Evolutionary conservation across 2,329 filamentous ascomycete species (phyloP), one percentile per base, ranked within the genome.

Genomic region (Xylariaceae sp.): DNA sequence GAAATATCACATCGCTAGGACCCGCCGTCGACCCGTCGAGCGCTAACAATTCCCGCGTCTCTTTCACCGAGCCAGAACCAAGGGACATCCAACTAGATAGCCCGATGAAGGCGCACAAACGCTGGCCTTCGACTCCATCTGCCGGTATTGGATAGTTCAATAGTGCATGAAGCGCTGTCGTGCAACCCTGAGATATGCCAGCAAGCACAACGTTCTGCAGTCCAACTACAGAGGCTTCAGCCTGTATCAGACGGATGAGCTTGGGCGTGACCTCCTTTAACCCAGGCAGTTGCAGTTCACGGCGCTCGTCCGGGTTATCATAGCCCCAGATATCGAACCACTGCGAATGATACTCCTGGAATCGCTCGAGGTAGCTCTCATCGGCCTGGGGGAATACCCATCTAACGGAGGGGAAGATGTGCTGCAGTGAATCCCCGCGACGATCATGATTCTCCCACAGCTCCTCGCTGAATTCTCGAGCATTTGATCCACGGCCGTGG

Each of bases 241-340:
- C 33, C 4, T 27, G 42, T 1, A 76, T 54, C 3, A 75, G 40
- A 0, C 54, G 41, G 5, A 64, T 55, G 1, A 77, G 60, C 4
- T 55, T 46, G 0, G 47, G 39, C 0, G 72, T 64, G 47, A 65
- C 69, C 6, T 73, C 68, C 33, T 54, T 58, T 7, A 80, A 58
- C 0, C 74, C 75, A 0, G 61, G 54, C 1, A 60, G 55, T 55
- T 77, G 74, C 2, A 74, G 51, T 2, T 74, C 69, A 45, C 76
- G 72, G 6, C 62, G 58, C 18, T 71, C 60, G 1, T 64, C 45
- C 7, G 73, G 71, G 46, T 73, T 58, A 14, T 60, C 52, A 0
- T 69, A 60, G 43, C 72, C 71, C 65, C 67, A 74, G 17, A 77
- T 68, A 54, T 80, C 75, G 58, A 79, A 80, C 77, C 76, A 80